Conservation (phyloP, 768 basidiomycete species). For the Mycena rebaudengoi region DNA sequence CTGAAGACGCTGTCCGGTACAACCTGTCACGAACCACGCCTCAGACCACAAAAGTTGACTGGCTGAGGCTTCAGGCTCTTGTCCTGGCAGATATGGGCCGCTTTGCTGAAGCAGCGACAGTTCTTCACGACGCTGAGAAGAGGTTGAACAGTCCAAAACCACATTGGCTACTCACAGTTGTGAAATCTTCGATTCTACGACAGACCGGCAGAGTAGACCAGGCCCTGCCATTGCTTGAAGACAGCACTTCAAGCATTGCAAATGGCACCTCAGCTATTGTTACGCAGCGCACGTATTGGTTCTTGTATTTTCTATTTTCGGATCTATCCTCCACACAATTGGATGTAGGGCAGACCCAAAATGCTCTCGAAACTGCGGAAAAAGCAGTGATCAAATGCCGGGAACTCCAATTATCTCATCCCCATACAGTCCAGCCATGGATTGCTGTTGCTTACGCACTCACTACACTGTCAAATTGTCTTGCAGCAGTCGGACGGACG, state of each 20-base stretch:
- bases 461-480: constrained; percentile 1
- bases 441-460: background rate
- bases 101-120: background rate
- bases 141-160: background rate
- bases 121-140: background rate
- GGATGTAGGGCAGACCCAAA: no score
- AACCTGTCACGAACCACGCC: background rate
- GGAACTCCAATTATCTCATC: no score
- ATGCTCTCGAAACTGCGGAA: no score
- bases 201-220: background rate
- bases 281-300: no score
- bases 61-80: background rate
- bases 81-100: constrained; percentile 3
- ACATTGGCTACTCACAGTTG: background rate
- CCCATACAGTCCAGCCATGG: background rate
- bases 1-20: background rate
- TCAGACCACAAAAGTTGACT: background rate
- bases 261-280: no score
- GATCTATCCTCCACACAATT: no score
- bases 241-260: no score
- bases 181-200: background rate
- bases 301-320: no score
- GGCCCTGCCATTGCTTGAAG: no score
- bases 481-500: background rate
- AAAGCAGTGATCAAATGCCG: background rate